Percentiles rank a stretch among this genome's conserved stretches.
phyloP scores from a whole-genome alignment of 1,284 basidiomycete species.

The Pyrrhoderma lamaoense region DNA sequence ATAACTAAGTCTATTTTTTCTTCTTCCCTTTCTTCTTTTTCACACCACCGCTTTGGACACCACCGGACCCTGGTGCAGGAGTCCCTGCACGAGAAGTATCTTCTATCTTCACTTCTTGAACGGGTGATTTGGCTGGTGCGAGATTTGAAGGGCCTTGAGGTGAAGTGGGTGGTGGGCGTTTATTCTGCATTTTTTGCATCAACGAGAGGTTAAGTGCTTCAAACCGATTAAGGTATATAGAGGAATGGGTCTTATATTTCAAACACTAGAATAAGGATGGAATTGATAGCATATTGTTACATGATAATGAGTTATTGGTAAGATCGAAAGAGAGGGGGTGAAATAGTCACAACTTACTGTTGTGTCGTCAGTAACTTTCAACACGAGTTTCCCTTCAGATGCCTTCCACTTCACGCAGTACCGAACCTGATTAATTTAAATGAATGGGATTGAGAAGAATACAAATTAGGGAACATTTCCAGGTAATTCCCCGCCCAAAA shows the following conservation, averaged over 20 bases:
- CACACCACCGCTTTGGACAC: slow-evolving; percentile 4
- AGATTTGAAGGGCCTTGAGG: background rate
- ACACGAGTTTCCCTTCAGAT: slow-evolving; percentile 73
- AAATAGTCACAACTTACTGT: slow-evolving; percentile 51
- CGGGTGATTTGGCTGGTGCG: background rate
- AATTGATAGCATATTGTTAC: background rate
- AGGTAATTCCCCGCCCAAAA: background rate
- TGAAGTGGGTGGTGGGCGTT: slow-evolving; percentile 24
- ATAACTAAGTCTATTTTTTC: slow-evolving; percentile 17
- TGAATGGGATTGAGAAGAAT: background rate
- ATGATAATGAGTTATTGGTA: background rate
- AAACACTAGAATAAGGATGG: slow-evolving; percentile 54
- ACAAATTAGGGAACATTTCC: slow-evolving; percentile 10
- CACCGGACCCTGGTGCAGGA: background rate
- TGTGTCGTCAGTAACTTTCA: slow-evolving; percentile 86
- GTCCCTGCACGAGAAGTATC: slow-evolving; percentile 2
- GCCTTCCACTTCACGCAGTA: slow-evolving; percentile 87
- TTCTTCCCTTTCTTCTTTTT: slow-evolving; percentile 19
- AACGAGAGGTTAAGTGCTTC: slow-evolving; percentile 81
- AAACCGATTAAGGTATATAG: slow-evolving; percentile 91
- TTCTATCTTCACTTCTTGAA: background rate
- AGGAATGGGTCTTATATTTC: slow-evolving; percentile 91
- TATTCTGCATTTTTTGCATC: slow-evolving; percentile 78
- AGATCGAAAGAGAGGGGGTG: too few species aligned
- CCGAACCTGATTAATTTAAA: slow-evolving; percentile 51